These are phyloP conservation scores for Phytophthora sp. DNA, from an alignment of 352 stramenopile genomes.

Conservation along the genomic window DNA sequence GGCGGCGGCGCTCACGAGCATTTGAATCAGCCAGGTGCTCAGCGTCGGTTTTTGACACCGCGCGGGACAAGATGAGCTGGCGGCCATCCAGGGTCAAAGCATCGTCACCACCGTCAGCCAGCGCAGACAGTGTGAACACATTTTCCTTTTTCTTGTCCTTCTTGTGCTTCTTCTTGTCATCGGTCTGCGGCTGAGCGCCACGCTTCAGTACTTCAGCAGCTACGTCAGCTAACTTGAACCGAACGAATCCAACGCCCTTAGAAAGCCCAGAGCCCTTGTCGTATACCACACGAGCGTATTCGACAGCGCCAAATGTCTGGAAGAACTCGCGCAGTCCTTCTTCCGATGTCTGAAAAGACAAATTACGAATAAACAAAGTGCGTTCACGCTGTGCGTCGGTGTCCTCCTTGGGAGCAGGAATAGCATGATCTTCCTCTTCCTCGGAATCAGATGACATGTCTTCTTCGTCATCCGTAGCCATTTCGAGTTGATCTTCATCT, in stretches of 20 bases:
- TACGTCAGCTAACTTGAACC: constrained; percentile 63
- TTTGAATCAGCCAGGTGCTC: constrained; percentile 64
- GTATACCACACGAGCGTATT: constrained; percentile 84
- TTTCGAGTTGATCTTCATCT: constrained; percentile 58
- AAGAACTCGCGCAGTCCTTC: constrained; percentile 78
- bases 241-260: constrained; percentile 87
- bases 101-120: constrained; percentile 66
- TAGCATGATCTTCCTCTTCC: constrained; percentile 33
- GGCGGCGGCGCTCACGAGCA: constrained; percentile 61
- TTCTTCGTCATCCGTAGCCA: constrained; percentile 50
- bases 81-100: constrained; percentile 77
- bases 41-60: constrained; percentile 77
- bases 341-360: constrained; percentile 86
- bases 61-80: constrained; percentile 74
- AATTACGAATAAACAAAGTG: constrained; percentile 85
- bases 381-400: constrained; percentile 80
- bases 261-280: constrained; percentile 82
- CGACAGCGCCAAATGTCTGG: constrained; percentile 68
- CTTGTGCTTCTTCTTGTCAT: constrained; percentile 60
- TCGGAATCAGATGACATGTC: constrained; percentile 34
- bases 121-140: constrained; percentile 64
- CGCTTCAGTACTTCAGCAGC: constrained; percentile 65
- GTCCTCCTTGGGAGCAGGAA: constrained; percentile 48
- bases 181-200: constrained; percentile 43
- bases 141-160: constrained; percentile 66